Base-by-base conservation (phyloP, 2,329 filamentous ascomycete genomes). In the Aspergillus sojae region DNA sequence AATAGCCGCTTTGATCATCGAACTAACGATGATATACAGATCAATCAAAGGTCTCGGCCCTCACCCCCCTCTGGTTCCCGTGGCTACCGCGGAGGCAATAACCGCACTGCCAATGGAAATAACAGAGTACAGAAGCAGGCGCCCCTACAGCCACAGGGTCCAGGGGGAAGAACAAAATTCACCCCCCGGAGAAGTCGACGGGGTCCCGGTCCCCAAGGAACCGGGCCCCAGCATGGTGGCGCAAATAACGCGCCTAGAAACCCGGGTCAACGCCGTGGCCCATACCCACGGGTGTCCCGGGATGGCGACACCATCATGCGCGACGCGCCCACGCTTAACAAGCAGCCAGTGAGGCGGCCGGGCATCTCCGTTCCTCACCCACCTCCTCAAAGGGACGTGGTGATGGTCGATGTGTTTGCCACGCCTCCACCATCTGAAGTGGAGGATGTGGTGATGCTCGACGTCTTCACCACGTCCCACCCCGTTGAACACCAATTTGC, bases 271-370 rank as follows among this genome's bases (percentile, higher is more conserved):
- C 45, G 23, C 12, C 45, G 45, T 48, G 45, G 45, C 21, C 21
- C 10, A 28, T 23, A 23, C 4, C 41, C 56, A 46, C 28, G 16
- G 26, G 6, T 16, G n/a, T 54, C 48, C 48, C 21, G 58, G 58
- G 58, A 60, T 45, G 58, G 46, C 36, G 58, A 60, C 48, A 26
- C 41, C n/a, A 52, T 60, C 34, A 60, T 60, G 58, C 28, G 19
- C 32, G 58, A 60, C 48, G 48, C 50, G 41, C 41, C 26, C 19
- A 26, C 19, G 23, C 32, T 53, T 41, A 41, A 43, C 48, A 30
- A 14, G 34, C 48, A 21, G 48, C 48, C 48, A 28, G 48, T 52
- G 48, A 52, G 48, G 48, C 48, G 7, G 26, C 48, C 14, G 26
- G 48, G 28, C 48, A 52, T 21, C 48, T 52, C 48, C 28, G 5